Percentiles rank a stretch among this genome's conserved stretches.
Conservation (phyloP, 495 filamentous ascomycete species). For the Penicillium odoratum region DNA sequence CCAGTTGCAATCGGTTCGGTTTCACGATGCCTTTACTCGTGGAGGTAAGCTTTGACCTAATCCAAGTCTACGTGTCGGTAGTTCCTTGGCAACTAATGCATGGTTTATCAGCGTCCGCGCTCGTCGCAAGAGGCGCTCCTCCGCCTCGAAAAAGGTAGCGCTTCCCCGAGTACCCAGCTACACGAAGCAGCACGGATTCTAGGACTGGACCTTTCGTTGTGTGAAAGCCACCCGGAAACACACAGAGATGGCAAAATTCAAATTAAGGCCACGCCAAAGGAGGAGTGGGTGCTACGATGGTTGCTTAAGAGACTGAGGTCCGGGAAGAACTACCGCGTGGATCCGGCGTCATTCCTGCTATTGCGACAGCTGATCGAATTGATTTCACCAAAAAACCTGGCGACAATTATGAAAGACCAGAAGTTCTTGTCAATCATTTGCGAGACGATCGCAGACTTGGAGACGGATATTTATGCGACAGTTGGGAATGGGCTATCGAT, state of each 20-base stretch:
- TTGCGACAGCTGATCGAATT: conserved; percentile 46
- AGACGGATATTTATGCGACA: conserved; percentile 35
- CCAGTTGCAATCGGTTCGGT: conserved; percentile 15
- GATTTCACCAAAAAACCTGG: conserved; percentile 47
- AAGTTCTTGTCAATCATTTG: conserved; percentile 49
- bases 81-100: conserved; percentile 16
- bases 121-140: conserved; percentile 53
- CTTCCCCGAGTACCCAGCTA: conserved; percentile 40
- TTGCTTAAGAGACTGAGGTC: conserved; percentile 60
- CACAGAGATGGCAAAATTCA: conserved; percentile 29
- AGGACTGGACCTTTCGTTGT: conserved; percentile 41
- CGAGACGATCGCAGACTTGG: conserved; percentile 39
- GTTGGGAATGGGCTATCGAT: conserved; percentile 30
- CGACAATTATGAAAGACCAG: conserved; percentile 49
- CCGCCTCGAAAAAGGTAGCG: conserved; percentile 51
- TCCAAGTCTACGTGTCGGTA: no score
- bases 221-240: conserved; percentile 36
- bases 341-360: conserved; percentile 49
- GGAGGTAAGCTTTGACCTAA: conserved; percentile 32
- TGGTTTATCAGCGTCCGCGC: conserved; percentile 35
- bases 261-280: conserved; percentile 44
- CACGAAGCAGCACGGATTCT: conserved; percentile 51
- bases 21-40: conserved; percentile 43
- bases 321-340: conserved; percentile 43
- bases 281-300: conserved; percentile 70